Evolutionary conservation across 208 protist genomes (phyloP), one percentile per base, ranked within the genome.

Genomic region (Wallacemonas collosoma): DNA sequence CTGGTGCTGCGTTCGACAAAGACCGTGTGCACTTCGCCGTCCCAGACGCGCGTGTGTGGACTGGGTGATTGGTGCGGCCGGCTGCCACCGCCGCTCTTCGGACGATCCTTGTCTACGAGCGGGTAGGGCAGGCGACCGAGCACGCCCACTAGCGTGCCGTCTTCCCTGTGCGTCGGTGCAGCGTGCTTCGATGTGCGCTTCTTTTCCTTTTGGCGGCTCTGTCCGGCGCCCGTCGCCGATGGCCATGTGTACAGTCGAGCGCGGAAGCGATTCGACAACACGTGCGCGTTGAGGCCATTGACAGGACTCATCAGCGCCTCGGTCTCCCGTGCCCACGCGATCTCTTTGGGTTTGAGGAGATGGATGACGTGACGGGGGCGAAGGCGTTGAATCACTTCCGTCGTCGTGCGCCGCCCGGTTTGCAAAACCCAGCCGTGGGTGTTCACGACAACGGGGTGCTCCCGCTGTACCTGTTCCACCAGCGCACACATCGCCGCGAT

Each of bases 381-480:
- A 50, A 95, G 68, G 6, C 89, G 87, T 3, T 83, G 91, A 51
- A 97, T 63, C 47, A 81, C 79, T 81, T 96, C 90, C 11, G 92
- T 79, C 36, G 90, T 90, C 5, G 84, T 79, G 11, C 93, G 81
- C 0, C 90, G 86, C 1, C 93, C 93, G 9, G 89, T 93, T 60
- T 87, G 82, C 51, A 94, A 77, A 45, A 95, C 87, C 92, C 93
- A 97, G 14, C 93, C 93, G 68, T 97, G 93, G 51, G 91, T 97
- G 80, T 96, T 96, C 44, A 96, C 80, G 12, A 97, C 87, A 3
- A 97, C 82, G 9, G 89, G 88, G 60, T 87, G 77, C 7, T 56
- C 76, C 26, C 51, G 36, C 61, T 80, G 79, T 3, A 93, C 38
- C 3, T 39, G 45, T 9, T 26, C 48, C 2, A 81, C 80, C 53